Percentiles rank a stretch among this genome's conserved stretches.
phyloP scores from a whole-genome alignment of 23 red algal genomes.

The Gracilariopsis chorda region DNA sequence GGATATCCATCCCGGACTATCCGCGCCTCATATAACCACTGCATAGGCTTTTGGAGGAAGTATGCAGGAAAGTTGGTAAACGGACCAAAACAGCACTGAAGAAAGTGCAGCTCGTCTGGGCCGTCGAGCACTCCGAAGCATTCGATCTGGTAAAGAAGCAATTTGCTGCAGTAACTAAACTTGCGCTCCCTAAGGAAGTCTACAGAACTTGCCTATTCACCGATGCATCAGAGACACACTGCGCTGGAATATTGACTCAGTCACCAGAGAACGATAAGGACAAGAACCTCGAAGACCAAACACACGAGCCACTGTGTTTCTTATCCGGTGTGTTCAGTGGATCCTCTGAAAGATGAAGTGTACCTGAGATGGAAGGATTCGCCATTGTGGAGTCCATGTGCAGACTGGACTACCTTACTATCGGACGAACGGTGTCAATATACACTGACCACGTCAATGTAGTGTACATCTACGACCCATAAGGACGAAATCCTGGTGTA shows the following conservation, averaged over 20 bases:
- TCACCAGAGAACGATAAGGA: too few relatives aligned
- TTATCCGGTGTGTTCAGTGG: slow-evolving; percentile 2
- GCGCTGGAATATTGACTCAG: too few relatives aligned
- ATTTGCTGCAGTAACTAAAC: too few relatives aligned
- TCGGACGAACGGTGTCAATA: background rate
- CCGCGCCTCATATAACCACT: background rate
- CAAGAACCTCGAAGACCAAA: background rate
- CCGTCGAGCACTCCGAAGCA: too few relatives aligned
- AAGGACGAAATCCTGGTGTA: background rate
- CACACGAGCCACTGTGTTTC: background rate
- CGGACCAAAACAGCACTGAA: too few relatives aligned
- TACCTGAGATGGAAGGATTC: background rate
- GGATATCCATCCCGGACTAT: background rate
- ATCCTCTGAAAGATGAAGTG: background rate
- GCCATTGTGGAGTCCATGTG: background rate
- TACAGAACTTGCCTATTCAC: too few relatives aligned
- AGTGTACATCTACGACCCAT: background rate
- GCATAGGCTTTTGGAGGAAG: background rate
- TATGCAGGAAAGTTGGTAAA: too few relatives aligned
- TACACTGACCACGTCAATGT: background rate
- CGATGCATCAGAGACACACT: too few relatives aligned
- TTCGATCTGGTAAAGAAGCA: too few relatives aligned
- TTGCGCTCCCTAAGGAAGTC: too few relatives aligned
- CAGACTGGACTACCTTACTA: background rate
- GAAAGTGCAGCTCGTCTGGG: too few relatives aligned